These are phyloP conservation scores for Flagelloscypha sp. DNA, from an alignment of 768 basidiomycete species.

Conservation along the genomic window DNA sequence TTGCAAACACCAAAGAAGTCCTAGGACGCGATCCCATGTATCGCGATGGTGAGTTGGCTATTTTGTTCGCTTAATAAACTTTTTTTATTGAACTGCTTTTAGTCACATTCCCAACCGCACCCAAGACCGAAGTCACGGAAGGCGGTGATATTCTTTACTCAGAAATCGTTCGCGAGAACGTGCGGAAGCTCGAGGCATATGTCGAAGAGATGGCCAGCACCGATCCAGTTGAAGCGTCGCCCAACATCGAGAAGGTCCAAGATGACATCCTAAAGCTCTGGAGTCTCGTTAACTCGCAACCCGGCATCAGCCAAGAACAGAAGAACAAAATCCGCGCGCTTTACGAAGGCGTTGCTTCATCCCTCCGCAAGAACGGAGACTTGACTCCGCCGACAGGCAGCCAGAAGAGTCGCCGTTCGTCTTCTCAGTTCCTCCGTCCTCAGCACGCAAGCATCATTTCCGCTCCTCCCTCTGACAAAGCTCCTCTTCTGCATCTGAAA, in stretches of 20 bases:
- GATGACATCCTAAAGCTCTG: constrained; percentile 95
- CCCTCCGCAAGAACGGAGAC: constrained; percentile 75
- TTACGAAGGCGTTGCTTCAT: constrained; percentile 94
- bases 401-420: constrained; percentile 77
- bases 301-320: constrained; percentile 94
- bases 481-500: constrained; percentile 93
- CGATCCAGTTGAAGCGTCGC: constrained; percentile 69
- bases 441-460: constrained; percentile 71
- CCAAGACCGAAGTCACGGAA: constrained; percentile 85
- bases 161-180: constrained; percentile 92
- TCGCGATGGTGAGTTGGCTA: constrained; percentile 74
- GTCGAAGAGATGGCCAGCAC: constrained; percentile 98
- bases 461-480: constrained; percentile 69
- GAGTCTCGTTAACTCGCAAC: constrained; percentile 95
- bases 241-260: constrained; percentile 97
- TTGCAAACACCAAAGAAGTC: constrained; percentile 87
- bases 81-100: constrained; percentile 8
- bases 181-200: constrained; percentile 96
- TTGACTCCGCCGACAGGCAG: constrained; percentile 35
- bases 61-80: constrained; percentile 1
- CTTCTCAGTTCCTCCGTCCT: constrained; percentile 95
- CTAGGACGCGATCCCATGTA: constrained; percentile 81
- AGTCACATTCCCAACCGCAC: constrained; percentile 99
- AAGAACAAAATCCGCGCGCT: constrained; percentile 91
- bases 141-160: constrained; percentile 94